Evolutionary conservation across 352 stramenopile species (phyloP).

Genomic region (Phytophthora idaei): DNA sequence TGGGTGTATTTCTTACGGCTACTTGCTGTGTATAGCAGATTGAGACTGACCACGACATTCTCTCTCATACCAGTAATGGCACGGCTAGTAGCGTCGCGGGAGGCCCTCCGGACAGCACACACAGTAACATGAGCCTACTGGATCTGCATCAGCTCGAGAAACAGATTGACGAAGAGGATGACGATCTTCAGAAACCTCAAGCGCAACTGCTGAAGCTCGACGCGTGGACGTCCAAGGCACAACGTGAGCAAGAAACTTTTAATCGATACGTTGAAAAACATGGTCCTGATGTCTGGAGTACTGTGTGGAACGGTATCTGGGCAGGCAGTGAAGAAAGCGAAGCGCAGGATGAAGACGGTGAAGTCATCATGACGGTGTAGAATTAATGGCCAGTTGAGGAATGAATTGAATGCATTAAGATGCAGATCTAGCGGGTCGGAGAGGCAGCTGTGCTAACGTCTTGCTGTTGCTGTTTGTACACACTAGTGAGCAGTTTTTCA

Average conservation of each 20-base stretch:
- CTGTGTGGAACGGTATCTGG: constrained; percentile 59
- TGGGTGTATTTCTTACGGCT: constrained; percentile 28
- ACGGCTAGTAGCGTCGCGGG: constrained; percentile 22
- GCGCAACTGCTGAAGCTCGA: constrained; percentile 46
- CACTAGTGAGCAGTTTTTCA: constrained; percentile 53
- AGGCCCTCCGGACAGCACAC: constrained; percentile 27
- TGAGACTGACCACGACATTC: constrained; percentile 43
- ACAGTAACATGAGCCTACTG: constrained; percentile 26
- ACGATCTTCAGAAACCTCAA: constrained; percentile 6
- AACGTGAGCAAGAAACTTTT: constrained; percentile 41
- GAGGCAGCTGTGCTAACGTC: constrained; percentile 11
- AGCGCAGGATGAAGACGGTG: constrained; percentile 53
- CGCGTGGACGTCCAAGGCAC: constrained; percentile 45
- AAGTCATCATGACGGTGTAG: constrained; percentile 87
- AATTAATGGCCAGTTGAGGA: constrained; percentile 20
- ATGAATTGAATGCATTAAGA: constrained; percentile 26
- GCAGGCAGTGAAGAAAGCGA: constrained; percentile 43
- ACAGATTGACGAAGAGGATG: constrained; percentile 25
- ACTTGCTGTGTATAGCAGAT: constrained; percentile 33
- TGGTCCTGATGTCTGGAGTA: constrained; percentile 53
- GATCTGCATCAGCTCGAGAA: constrained; percentile 25
- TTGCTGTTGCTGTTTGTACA: constrained; percentile 69
- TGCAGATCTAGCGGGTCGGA: constrained; percentile 13
- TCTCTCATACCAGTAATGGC: constrained; percentile 44
- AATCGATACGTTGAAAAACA: constrained; percentile 38